Evolutionary conservation across 2,329 filamentous ascomycete genomes (phyloP), one percentile per base, ranked within the genome.

Genomic region (Xylariales sp.): DNA sequence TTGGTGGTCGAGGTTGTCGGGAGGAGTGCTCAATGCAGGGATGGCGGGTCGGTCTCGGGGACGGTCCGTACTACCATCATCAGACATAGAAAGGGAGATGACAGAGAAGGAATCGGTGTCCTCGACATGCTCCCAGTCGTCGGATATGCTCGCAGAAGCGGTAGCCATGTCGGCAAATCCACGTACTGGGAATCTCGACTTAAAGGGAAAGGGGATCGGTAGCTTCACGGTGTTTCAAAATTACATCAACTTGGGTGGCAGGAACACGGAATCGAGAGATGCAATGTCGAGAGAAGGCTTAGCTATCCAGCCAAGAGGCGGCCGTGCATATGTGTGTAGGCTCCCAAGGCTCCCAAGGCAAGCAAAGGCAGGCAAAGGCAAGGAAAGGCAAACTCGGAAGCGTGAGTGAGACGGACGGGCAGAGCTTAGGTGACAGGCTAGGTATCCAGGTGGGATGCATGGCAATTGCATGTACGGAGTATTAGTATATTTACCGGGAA

Each of bases 101-200:
- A 77, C 62, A 12, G 75, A 77, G 48, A 72, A 74, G 46, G 54
- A 64, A 34, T 76, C 74, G 39, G 62, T 60, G 3, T 72, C 69
- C 18, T 62, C 62, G 23, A 78, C 62, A 16, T 75, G 71, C 59
- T 78, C 70, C 76, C 76, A 78, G 34, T 72, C 75, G 12, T 76
- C 73, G 1, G 70, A 54, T n/a, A 75, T 70, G 18, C 5, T 39
- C 14, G 32, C 34, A 34, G 43, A 12, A 18, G 46, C 18, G 28
- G 39, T 14, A 41, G 49, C 64, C 69, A 73, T 74, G 41, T 52
- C 55, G 59, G 18, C 9, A 32, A 55, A 41, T 39, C 34, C 10
- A n/a, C 4, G 34, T n/a, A 7, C 45, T 32, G 14, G 6, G n/a
- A 28, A 36, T 53, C 53, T 4, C 18, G 30, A 9, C 41, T 18